Conservation (phyloP, 371 early-diverging fungal species). For the Lichtheimia hyalospora region DNA sequence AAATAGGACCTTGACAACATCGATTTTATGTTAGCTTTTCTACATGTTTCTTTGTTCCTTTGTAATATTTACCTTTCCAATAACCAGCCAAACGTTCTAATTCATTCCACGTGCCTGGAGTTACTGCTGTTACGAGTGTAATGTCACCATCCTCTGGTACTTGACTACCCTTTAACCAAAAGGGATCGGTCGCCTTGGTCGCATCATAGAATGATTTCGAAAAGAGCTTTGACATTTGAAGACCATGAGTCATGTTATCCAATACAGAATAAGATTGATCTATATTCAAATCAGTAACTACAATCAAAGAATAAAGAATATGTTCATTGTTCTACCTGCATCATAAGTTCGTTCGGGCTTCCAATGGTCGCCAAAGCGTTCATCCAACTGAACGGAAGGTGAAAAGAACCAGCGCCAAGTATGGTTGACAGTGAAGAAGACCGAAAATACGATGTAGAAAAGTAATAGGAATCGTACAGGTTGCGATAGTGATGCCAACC, state of each 20-base stretch:
- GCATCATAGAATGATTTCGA: constrained; percentile 40
- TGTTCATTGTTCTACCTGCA: constrained; percentile 22
- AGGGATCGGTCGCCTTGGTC: constrained; percentile 34
- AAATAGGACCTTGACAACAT: constrained; percentile 35
- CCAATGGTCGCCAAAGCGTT: constrained; percentile 28
- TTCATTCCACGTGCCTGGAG: constrained; percentile 37
- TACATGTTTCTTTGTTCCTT: constrained; percentile 25
- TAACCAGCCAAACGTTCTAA: constrained; percentile 34
- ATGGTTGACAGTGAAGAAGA: constrained; percentile 42
- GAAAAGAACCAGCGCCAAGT: constrained; percentile 30
- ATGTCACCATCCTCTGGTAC: constrained; percentile 29
- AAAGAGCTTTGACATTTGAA: constrained; percentile 49
- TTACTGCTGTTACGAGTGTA: constrained; percentile 37
- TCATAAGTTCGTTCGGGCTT: constrained; percentile 46
- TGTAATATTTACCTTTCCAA: constrained; percentile 51
- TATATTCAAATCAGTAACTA: constrained; percentile 2
- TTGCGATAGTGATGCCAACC: constrained; percentile 22
- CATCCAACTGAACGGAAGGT: constrained; percentile 11
- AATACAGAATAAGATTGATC: constrained; percentile 36
- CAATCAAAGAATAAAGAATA: no score
- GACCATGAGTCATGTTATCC: constrained; percentile 40
- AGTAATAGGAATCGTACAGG: constrained; percentile 29
- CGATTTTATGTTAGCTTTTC: no score
- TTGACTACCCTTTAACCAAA: constrained; percentile 33
- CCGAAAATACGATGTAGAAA: constrained; percentile 43